These are phyloP conservation scores for Trametes cubensis DNA, from an alignment of 768 basidiomycete genomes.

Conservation along the genomic window DNA sequence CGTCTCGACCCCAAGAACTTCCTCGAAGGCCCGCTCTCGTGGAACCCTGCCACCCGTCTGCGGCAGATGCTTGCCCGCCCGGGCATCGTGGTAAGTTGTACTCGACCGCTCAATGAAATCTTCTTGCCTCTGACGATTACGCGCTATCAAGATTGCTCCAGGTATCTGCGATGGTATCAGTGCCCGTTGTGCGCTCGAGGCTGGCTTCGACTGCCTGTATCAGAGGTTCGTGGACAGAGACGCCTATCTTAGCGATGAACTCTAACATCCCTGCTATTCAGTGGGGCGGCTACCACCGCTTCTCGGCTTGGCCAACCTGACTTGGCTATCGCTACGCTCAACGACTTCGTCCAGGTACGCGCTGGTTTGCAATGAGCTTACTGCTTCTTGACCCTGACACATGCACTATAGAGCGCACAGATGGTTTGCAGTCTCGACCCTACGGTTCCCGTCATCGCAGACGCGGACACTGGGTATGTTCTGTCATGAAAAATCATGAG, in stretches of 20 bases:
- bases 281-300: constrained; percentile 80
- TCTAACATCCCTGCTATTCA: constrained; percentile 24
- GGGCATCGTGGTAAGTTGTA: constrained; percentile 66
- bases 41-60: constrained; percentile 70
- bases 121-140: too few species aligned
- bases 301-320: constrained; percentile 80
- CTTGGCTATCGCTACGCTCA: constrained; percentile 75
- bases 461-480: constrained; percentile 74
- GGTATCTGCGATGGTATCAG: constrained; percentile 82
- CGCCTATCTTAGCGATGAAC: neutral
- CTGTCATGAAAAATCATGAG: neutral
- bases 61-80: constrained; percentile 59
- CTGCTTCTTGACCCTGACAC: neutral
- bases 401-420: constrained; percentile 52
- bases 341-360: constrained; percentile 68
- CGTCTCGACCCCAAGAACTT: constrained; percentile 72
- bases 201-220: constrained; percentile 76
- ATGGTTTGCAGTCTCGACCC: constrained; percentile 73
- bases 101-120: too few species aligned
- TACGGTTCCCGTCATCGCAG: constrained; percentile 71
- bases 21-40: constrained; percentile 67
- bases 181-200: constrained; percentile 77
- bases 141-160: constrained; percentile 59
- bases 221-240: constrained; percentile 52
- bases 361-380: constrained; percentile 6